Conservation (phyloP, 1,284 basidiomycete species). For the Rhizoctonia solani region DNA sequence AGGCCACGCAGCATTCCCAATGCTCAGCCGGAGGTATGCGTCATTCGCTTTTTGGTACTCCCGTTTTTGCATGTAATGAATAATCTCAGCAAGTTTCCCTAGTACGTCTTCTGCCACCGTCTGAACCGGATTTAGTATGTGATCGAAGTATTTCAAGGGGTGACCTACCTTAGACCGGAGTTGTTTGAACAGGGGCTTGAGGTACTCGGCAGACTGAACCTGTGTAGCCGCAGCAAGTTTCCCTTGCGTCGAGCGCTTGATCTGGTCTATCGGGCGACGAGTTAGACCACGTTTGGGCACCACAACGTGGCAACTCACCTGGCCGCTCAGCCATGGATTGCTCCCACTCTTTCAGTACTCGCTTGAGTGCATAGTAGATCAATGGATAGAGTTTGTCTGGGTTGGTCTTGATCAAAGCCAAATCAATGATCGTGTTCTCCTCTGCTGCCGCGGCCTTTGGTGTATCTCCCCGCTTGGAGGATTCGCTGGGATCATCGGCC, state of each 20-base stretch:
- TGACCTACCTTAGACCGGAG: slow-evolving; percentile 78
- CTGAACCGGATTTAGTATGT: not conserved
- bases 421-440: slow-evolving; percentile 66
- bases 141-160: slow-evolving; percentile 5
- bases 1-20: slow-evolving; percentile 99
- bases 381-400: slow-evolving; percentile 96
- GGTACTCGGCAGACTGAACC: slow-evolving; percentile 92
- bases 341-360: slow-evolving; percentile 93
- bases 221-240: slow-evolving; percentile 95
- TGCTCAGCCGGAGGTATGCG: slow-evolving; percentile 93
- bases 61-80: slow-evolving; percentile 93
- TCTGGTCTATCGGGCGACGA: slow-evolving; percentile 54
- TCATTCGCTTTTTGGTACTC: slow-evolving; percentile 96
- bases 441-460: slow-evolving; percentile 42
- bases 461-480: slow-evolving; percentile 39
- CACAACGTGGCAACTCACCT: slow-evolving; percentile 53
- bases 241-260: slow-evolving; percentile 88
- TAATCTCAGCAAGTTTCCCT: slow-evolving; percentile 89
- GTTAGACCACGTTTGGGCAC: not conserved
- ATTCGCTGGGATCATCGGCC: slow-evolving; percentile 60
- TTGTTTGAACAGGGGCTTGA: slow-evolving; percentile 94
- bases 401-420: slow-evolving; percentile 84
- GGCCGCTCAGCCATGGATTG: slow-evolving; percentile 90
- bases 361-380: slow-evolving; percentile 96
- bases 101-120: slow-evolving; percentile 74